Base-by-base conservation (phyloP, 768 basidiomycete genomes). In the Candolleomyces efflorescens region DNA sequence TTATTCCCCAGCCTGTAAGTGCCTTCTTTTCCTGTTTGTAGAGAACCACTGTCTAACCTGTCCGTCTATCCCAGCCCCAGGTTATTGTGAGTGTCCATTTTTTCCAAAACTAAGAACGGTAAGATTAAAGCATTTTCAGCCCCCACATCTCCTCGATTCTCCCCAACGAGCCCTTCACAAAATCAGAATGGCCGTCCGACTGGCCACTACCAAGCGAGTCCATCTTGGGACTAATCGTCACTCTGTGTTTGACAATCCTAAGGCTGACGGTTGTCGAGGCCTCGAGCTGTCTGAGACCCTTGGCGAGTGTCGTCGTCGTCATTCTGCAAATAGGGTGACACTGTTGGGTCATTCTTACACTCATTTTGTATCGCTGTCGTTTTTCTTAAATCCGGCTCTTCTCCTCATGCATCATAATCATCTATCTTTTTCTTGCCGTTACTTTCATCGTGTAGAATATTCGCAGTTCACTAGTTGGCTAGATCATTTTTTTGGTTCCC, bases 1-100 rank as follows among this genome's bases (percentile, higher is more conserved):
- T 3, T 94, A 93, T 77, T 92, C 91, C 47, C 91, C 91, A 64
- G 87, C 90, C 56, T 93, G 88, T 91, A 70, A 81, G 89, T 82
- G 12, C 60, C 57, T 20, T 32, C 41, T 41, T 17, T 17, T n/a
- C n/a, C n/a, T 41, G 36, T n/a, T 46, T 44, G 44, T 52, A 43
- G 27, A 37, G 56, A 24, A 38, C 39, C 18, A 32, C 49, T 9
- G 43, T 57, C 44, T 26, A 43, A 51, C 7, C 15, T 50, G 4
- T 13, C 26, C 37, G 47, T 39, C 56, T 58, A 43, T 59, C n/a
- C 11, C 61, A 88, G 86, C 90, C 44, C 90, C 90, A 43, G 82
- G 87, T 52, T 92, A 91, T 72, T 92, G 88, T 90, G 67, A 81
- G 86, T 60, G 15, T 1, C 53, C 0, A 32, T 47, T 50, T 56